Percentiles rank a stretch among this genome's conserved stretches.
phyloP scores from a whole-genome alignment of 2,329 filamentous ascomycete species.

The Acarospora socialis region DNA sequence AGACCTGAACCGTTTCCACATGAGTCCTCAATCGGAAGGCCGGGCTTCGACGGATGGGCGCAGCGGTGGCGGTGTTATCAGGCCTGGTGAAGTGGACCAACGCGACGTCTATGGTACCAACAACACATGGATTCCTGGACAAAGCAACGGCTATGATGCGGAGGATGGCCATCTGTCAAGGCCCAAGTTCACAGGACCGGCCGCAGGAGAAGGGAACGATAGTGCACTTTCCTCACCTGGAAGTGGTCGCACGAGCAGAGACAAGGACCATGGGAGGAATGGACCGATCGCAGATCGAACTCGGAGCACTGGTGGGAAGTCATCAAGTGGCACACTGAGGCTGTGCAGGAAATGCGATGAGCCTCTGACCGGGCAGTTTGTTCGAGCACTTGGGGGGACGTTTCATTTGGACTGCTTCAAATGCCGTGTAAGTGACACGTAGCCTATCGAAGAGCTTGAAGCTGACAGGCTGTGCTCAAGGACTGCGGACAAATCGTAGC shows the following conservation, averaged over 20 bases:
- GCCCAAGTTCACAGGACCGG: too few relatives aligned
- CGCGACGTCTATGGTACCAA: too few relatives aligned
- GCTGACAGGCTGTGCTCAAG: constrained; percentile 32
- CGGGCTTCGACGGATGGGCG: constrained; percentile 32
- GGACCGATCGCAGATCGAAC: constrained; percentile 14
- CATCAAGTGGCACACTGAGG: constrained; percentile 28
- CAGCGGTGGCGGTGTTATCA: too few relatives aligned
- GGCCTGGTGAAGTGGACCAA: too few relatives aligned
- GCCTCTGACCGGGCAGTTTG: constrained; percentile 84
- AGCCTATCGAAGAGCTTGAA: neutral
- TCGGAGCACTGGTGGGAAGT: constrained; percentile 16
- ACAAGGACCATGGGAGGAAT: constrained; percentile 16
- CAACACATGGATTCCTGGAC: too few relatives aligned
- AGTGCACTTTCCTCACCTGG: too few relatives aligned
- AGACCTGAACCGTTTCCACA: constrained; percentile 10
- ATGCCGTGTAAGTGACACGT: constrained; percentile 59
- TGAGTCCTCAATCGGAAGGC: constrained; percentile 25
- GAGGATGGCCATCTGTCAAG: too few relatives aligned
- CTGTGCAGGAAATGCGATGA: constrained; percentile 76
- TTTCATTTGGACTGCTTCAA: constrained; percentile 98
- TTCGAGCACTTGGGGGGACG: constrained; percentile 81
- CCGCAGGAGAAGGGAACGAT: constrained; percentile 13
- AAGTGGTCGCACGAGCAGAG: constrained; percentile 14
- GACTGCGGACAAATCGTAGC: constrained; percentile 95
- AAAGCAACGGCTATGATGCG: too few relatives aligned